Conservation (phyloP, 2,329 filamentous ascomycete species). For the Iodosphaeria phyllophila region DNA sequence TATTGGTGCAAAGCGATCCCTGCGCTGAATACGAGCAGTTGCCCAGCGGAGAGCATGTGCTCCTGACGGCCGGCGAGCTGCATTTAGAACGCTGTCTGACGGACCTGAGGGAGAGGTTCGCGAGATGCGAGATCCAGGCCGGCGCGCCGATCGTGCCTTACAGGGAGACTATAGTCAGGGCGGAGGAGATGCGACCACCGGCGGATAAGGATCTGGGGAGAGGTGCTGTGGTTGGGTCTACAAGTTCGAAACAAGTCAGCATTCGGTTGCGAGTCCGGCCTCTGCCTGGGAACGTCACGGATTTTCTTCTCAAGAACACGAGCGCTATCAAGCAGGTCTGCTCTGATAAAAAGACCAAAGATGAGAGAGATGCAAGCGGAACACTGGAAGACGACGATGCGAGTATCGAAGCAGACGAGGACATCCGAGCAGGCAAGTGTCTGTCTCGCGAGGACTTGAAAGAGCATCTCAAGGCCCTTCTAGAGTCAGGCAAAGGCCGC, state of each 20-base stretch:
- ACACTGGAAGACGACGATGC: constrained; percentile 17
- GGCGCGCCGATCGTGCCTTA: constrained; percentile 93
- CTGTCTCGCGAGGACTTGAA: constrained; percentile 64
- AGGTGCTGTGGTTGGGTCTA: constrained; percentile 57
- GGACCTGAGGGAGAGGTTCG: constrained; percentile 82
- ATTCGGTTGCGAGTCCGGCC: constrained; percentile 63
- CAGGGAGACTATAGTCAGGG: constrained; percentile 74
- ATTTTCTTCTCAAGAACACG: constrained; percentile 68
- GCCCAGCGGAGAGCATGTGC: constrained; percentile 81
- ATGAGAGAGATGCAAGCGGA: constrained; percentile 14
- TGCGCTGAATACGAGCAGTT: constrained; percentile 93
- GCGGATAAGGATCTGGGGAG: constrained; percentile 73
- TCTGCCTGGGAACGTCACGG: constrained; percentile 58
- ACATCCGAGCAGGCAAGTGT: constrained; percentile 37
- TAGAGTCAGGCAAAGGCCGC: constrained; percentile 53
- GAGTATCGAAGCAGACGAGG: constrained; percentile 30
- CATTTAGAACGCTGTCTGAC: constrained; percentile 89
- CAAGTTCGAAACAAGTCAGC: constrained; percentile 71
- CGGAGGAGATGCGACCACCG: constrained; percentile 80
- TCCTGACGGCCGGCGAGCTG: constrained; percentile 82
- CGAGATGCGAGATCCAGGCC: constrained; percentile 83
- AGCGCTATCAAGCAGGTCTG: constrained; percentile 66
- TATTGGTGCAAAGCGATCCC: constrained; percentile 87
- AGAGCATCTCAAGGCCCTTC: constrained; percentile 44
- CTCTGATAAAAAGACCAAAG: constrained; percentile 41